Evolutionary conservation across 2,329 filamentous ascomycete genomes (phyloP), one percentile per base, ranked within the genome.

Genomic region (Colletotrichum sp.): DNA sequence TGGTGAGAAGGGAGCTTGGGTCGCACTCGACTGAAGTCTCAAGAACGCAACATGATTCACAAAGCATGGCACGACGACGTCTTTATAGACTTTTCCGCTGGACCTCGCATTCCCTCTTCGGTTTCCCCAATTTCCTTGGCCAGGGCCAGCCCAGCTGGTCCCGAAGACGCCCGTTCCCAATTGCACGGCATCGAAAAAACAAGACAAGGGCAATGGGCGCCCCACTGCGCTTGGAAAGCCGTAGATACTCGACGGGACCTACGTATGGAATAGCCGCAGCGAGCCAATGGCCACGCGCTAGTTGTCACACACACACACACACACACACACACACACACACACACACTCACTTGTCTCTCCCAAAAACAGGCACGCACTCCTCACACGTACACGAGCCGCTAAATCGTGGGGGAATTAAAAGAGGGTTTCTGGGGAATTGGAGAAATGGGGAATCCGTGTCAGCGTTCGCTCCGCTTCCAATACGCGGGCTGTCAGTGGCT

Each of bases 391-490:
- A 24, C n/a, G 34, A 62, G 56, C 69, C 69, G 55, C 72, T 67
- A 74, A 43, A 72, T 67, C 69, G 72, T 55, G 72, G 72, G 67
- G 72, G 38, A 64, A 30, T 21, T 32, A 56, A 32, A 74, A 69
- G 71, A 71, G 73, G 73, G 36, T 71, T 66, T 63, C 63, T 56
- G 73, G 63, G 62, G 69, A 67, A 71, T 21, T 55, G 69, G 61
- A 34, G 43, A 24, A 21, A 56, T 63, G 67, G 67, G 69, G 73
- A 62, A 72, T 21, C 55, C 73, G 43, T 70, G 58, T 48, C 52
- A 72, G 43, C 43, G n/a, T 52, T 52, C 43, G 43, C 43, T 52
- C 43, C 43, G 43, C 43, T 52, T 52, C 43, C 43, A 52, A 52
- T 21, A 52, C 43, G 43, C 43, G 43, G 43, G 43, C 43, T 52